Conservation (phyloP, 768 basidiomycete genomes). For the Lentinula aciculospora region DNA sequence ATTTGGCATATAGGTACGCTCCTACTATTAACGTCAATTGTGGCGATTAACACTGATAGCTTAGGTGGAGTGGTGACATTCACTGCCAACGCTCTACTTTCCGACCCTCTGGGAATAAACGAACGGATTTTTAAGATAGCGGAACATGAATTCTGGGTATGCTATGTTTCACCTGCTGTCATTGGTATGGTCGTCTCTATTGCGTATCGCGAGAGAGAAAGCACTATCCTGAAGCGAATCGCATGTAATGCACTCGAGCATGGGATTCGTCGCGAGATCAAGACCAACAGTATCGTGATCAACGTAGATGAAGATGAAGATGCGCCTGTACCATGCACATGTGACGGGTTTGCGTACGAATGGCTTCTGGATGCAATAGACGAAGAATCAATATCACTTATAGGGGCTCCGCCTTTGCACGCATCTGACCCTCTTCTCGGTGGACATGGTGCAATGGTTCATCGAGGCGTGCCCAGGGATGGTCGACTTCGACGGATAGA, state of each 20-base stretch:
- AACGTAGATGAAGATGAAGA: constrained; percentile 28
- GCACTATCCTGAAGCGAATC: neutral
- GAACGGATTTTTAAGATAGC: constrained; percentile 44
- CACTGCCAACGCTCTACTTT: constrained; percentile 52
- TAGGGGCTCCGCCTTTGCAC: constrained; percentile 38
- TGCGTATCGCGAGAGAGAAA: constrained; percentile 20
- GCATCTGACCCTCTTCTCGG: neutral
- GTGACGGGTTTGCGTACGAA: constrained; percentile 26
- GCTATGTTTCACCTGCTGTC: constrained; percentile 60
- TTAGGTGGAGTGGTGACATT: constrained; percentile 73
- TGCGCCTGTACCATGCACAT: neutral
- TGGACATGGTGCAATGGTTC: neutral
- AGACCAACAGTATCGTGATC: constrained; percentile 28
- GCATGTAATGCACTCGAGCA: neutral
- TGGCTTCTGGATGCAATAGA: constrained; percentile 44
- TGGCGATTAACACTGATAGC: neutral
- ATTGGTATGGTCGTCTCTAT: constrained; percentile 49
- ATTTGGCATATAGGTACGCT: constrained; percentile 59
- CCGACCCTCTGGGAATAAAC: constrained; percentile 43
- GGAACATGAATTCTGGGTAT: constrained; percentile 63
- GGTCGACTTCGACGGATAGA: neutral
- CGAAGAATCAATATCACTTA: constrained; percentile 49
- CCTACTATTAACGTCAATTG: neutral
- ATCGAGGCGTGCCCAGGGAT: neutral
- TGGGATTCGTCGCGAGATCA: neutral